phyloP scores from a whole-genome alignment of 2,329 filamentous ascomycete genomes.

The Lasiodiplodia sp. region DNA sequence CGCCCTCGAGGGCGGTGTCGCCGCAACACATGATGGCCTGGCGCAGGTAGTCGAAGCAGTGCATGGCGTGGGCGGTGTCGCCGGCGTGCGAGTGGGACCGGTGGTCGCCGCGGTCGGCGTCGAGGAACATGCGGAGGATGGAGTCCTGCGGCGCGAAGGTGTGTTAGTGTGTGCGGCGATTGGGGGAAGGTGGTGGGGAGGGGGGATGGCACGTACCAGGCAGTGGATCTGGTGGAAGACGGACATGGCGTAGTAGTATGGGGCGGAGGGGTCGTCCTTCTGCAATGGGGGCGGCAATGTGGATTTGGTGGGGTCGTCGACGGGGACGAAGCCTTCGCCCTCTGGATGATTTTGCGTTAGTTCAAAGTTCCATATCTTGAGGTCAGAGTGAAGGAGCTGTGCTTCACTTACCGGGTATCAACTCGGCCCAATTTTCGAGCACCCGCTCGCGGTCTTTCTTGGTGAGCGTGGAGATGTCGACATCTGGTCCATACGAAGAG shows the following conservation, averaged over 20 bases:
- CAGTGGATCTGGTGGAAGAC: slow-evolving; percentile 41
- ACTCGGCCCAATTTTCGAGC: background rate
- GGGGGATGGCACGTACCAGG: slow-evolving; percentile 7
- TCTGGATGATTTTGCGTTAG: background rate
- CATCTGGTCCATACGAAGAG: background rate
- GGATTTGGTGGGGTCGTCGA: background rate
- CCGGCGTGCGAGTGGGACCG: background rate
- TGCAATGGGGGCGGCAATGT: background rate
- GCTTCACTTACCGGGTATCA: background rate
- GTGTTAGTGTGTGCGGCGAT: background rate
- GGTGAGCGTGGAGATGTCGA: background rate
- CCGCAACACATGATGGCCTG: slow-evolving; percentile 45
- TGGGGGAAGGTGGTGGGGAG: background rate
- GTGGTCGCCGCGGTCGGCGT: background rate
- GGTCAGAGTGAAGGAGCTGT: background rate
- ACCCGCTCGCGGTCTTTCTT: background rate
- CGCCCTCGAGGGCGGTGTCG: slow-evolving; percentile 42
- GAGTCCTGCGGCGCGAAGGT: background rate
- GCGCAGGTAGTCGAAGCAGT: slow-evolving; percentile 48
- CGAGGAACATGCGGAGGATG: background rate
- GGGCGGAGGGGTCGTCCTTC: background rate
- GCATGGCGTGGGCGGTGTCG: slow-evolving; percentile 41
- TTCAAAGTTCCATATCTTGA: too few relatives aligned
- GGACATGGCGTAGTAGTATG: slow-evolving; percentile 36
- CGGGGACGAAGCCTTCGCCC: background rate